Evolutionary conservation across 805 yeast species (phyloP).

Genomic region (Suhomyces tanzawaensis): DNA sequence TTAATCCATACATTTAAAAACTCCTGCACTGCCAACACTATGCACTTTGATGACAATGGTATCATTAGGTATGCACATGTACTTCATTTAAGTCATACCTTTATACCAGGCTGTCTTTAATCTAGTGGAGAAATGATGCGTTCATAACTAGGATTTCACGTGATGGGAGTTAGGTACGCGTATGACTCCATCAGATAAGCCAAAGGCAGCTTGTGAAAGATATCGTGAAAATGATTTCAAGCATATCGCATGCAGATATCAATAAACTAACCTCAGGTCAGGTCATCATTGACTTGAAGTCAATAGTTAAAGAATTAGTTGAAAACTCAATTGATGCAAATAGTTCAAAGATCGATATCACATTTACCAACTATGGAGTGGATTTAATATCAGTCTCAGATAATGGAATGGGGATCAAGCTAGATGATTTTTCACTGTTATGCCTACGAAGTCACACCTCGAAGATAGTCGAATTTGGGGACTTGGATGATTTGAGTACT

Average conservation of each 20-base stretch:
- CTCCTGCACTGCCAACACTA: conserved; percentile 42
- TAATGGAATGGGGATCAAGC: conserved; percentile 63
- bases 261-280: conserved; percentile 88
- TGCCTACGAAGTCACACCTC: conserved; percentile 70
- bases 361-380: conserved; percentile 68
- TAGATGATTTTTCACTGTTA: conserved; percentile 49
- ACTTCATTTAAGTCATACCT: too few relatives aligned
- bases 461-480: conserved; percentile 56
- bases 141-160: too few relatives aligned
- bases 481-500: conserved; percentile 48
- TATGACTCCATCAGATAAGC: too few relatives aligned
- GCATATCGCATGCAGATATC: conserved; percentile 48
- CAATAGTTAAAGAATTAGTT: conserved; percentile 79
- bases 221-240: conserved; percentile 16
- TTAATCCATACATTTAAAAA: conserved; percentile 52
- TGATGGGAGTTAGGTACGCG: too few relatives aligned
- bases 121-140: too few relatives aligned
- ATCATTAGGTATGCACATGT: conserved; percentile 1
- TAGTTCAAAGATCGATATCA: conserved; percentile 64
- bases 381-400: conserved; percentile 68
- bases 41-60: conserved; percentile 23
- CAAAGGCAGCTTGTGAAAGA: too few relatives aligned
- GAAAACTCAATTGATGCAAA: conserved; percentile 86
- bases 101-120: too few relatives aligned
- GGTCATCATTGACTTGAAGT: conserved; percentile 75